Evolutionary conservation across 164 flowering plant genomes (phyloP).

Genomic region (Magnolia sinica): DNA sequence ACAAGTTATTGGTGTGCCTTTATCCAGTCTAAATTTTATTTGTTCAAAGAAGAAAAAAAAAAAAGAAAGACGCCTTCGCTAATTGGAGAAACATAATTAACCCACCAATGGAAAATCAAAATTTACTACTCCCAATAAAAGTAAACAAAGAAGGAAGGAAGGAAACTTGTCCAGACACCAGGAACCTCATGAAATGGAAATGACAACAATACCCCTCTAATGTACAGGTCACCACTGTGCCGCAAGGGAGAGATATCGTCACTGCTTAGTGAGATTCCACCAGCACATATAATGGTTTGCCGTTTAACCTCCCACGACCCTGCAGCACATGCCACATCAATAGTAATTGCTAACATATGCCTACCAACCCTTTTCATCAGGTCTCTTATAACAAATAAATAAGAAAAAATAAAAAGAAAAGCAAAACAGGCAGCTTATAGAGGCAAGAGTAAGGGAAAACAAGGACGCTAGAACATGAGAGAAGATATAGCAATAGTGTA

Average conservation of each 20-base stretch:
- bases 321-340: neutral
- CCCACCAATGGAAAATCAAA: neutral
- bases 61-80: too few species aligned
- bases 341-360: neutral
- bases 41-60: too few species aligned
- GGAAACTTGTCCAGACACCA: neutral
- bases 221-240: neutral
- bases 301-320: conserved; percentile 17
- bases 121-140: neutral
- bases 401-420: too few species aligned
- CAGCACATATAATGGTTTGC: conserved; percentile 14
- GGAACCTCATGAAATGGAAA: neutral
- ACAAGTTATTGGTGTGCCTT: too few species aligned
- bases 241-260: neutral
- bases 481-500: too few species aligned
- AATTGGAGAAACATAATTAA: neutral
- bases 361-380: too few species aligned
- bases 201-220: neutral
- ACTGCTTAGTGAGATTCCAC: conserved; percentile 14
- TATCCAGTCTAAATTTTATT: too few species aligned
- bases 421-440: too few species aligned
- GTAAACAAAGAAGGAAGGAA: neutral
- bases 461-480: too few species aligned
- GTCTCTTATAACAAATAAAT: too few species aligned
- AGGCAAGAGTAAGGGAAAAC: too few species aligned